Percentiles rank a stretch among this genome's conserved stretches.
phyloP scores from a whole-genome alignment of 1,284 basidiomycete species.

The Agaricales sp. region DNA sequence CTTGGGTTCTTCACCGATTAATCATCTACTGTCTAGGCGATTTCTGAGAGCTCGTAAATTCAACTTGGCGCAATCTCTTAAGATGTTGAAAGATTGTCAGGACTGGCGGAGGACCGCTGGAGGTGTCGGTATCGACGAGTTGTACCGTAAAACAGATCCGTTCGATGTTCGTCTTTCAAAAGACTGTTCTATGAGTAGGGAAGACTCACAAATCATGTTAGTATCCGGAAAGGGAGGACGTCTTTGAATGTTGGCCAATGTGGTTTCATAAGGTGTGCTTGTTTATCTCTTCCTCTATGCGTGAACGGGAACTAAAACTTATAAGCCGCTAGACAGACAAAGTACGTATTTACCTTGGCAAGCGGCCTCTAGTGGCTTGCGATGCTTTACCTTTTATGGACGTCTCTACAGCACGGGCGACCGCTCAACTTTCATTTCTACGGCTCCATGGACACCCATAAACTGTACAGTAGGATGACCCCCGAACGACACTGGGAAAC shows the following conservation, averaged over 20 bases:
- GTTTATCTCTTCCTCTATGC: not conserved
- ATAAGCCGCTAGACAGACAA: slow-evolving; percentile 42
- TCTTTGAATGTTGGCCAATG: slow-evolving; percentile 67
- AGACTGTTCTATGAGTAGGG: not conserved
- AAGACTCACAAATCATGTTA: slow-evolving; percentile 16
- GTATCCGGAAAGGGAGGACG: slow-evolving; percentile 57
- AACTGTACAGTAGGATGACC: slow-evolving; percentile 48
- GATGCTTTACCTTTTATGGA: no score
- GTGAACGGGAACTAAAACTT: not conserved
- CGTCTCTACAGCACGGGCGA: slow-evolving; percentile 37
- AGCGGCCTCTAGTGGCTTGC: not conserved
- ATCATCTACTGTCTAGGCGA: slow-evolving; percentile 30
- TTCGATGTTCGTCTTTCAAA: slow-evolving; percentile 44
- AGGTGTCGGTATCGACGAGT: slow-evolving; percentile 45
- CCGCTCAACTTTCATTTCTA: slow-evolving; percentile 59
- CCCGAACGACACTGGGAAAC: slow-evolving; percentile 56
- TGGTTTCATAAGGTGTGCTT: slow-evolving; percentile 57
- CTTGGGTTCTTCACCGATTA: slow-evolving; percentile 1
- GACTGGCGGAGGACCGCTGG: slow-evolving; percentile 47
- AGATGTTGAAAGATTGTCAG: slow-evolving; percentile 48
- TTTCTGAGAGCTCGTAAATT: slow-evolving; percentile 59
- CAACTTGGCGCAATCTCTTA: slow-evolving; percentile 40
- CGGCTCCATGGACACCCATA: slow-evolving; percentile 46
- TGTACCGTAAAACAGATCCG: slow-evolving; percentile 46
- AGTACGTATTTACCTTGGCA: slow-evolving; percentile 20